Conservation (phyloP, 768 basidiomycete species). For the Termitomyces sp. region DNA sequence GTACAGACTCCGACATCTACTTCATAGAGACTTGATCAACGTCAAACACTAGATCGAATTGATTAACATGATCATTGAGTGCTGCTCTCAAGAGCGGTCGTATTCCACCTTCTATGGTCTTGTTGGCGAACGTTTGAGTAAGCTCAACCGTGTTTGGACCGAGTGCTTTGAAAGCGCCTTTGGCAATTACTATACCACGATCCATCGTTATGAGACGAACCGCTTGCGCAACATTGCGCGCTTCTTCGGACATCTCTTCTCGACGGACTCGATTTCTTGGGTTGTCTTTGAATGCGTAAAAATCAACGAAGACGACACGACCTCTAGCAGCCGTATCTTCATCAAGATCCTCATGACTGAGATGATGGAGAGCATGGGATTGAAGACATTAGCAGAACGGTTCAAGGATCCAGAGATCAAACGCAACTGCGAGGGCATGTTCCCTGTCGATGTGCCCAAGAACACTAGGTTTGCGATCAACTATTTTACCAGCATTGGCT, state of each 20-base stretch:
- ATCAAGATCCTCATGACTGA: constrained; percentile 96
- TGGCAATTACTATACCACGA: constrained; percentile 85
- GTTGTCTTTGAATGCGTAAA: constrained; percentile 75
- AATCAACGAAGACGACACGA: constrained; percentile 97
- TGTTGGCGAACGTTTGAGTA: constrained; percentile 93
- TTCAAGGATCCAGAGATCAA: constrained; percentile 86
- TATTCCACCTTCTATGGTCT: constrained; percentile 98
- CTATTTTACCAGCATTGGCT: constrained; percentile 93
- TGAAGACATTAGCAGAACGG: constrained; percentile 80
- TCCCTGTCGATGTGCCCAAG: constrained; percentile 95
- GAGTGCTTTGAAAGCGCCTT: constrained; percentile 87
- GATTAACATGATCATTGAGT: constrained; percentile 98
- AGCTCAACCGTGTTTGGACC: constrained; percentile 93
- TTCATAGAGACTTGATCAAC: neutral
- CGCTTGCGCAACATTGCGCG: constrained; percentile 94
- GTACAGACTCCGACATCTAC: constrained; percentile 10
- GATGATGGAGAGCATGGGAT: constrained; percentile 90
- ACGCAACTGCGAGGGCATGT: constrained; percentile 73
- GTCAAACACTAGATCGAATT: constrained; percentile 66
- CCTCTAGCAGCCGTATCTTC: constrained; percentile 93
- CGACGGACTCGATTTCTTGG: constrained; percentile 89
- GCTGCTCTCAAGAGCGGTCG: constrained; percentile 98
- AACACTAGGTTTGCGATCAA: constrained; percentile 96
- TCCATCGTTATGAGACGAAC: constrained; percentile 98
- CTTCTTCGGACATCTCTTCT: constrained; percentile 91